Conservation (phyloP, 352 stramenopile genomes). For the Globisporangium parvum region DNA sequence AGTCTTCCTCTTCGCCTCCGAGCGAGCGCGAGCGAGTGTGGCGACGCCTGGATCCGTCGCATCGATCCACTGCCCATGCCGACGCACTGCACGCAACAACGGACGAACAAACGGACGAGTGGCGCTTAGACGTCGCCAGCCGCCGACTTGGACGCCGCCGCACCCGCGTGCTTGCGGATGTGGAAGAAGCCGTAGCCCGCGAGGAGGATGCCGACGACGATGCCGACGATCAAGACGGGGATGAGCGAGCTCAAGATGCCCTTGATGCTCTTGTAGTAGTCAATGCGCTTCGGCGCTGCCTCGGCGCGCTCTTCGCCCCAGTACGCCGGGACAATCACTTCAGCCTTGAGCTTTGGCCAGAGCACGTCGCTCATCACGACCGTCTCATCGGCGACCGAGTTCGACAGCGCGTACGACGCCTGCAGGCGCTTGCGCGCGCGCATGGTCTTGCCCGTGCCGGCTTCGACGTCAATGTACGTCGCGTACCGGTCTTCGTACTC, state of each 20-base stretch:
- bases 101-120: neutral
- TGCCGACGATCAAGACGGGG: conserved; percentile 51
- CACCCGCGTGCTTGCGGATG: conserved; percentile 20
- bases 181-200: conserved; percentile 38
- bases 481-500: conserved; percentile 47
- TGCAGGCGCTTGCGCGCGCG: conserved; percentile 55
- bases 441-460: conserved; percentile 69
- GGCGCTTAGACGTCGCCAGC: conserved; percentile 12
- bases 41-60: too few relatives aligned
- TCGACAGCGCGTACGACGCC: conserved; percentile 52
- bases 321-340: conserved; percentile 59
- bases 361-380: conserved; percentile 56
- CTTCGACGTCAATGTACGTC: conserved; percentile 59
- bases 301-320: conserved; percentile 45
- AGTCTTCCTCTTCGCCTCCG: too few relatives aligned
- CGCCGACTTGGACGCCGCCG: conserved; percentile 11
- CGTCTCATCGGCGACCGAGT: conserved; percentile 23
- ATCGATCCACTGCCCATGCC: too few relatives aligned
- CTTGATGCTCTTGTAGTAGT: conserved; percentile 52
- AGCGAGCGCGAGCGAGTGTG: too few relatives aligned
- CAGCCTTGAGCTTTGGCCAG: conserved; percentile 39
- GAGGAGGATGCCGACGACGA: conserved; percentile 38
- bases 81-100: too few relatives aligned
- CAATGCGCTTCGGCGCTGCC: conserved; percentile 28
- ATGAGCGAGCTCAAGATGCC: conserved; percentile 45